These are phyloP conservation scores for Stagonosporopsis cucurbitacearum DNA, from an alignment of 2,329 filamentous ascomycete genomes.

Conservation along the genomic window DNA sequence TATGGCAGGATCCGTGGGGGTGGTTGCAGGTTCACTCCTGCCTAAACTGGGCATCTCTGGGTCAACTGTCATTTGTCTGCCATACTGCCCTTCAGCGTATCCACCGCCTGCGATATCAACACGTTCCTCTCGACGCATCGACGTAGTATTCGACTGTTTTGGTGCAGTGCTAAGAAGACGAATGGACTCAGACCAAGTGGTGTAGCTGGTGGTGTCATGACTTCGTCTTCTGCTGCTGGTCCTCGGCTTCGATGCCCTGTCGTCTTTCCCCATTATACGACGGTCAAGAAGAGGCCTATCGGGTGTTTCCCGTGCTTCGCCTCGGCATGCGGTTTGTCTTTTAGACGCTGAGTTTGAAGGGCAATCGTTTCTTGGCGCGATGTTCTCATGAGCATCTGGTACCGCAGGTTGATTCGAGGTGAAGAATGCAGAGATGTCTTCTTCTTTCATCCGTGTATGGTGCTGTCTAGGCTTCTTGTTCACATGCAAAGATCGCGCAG, in stretches of 20 bases:
- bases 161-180: conserved; percentile 27
- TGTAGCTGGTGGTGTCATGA: conserved; percentile 43
- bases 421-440: conserved; percentile 57
- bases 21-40: conserved; percentile 14
- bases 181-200: conserved; percentile 54
- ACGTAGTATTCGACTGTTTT: conserved; percentile 11
- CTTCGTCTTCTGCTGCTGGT: conserved; percentile 46
- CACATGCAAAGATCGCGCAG: conserved; percentile 26
- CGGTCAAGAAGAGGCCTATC: conserved; percentile 25
- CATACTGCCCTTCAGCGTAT: conserved; percentile 1
- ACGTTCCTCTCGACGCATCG: conserved; percentile 19
- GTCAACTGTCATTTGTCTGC: conserved; percentile 11
- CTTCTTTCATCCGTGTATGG: conserved; percentile 41
- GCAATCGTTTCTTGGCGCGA: conserved; percentile 19
- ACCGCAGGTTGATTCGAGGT: conserved; percentile 37
- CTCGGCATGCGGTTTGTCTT: conserved; percentile 13
- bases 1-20: conserved; percentile 19
- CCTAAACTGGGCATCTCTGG: conserved; percentile 13
- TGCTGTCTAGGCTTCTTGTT: conserved; percentile 45
- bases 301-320: conserved; percentile 15
- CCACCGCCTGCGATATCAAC: conserved; percentile 9
- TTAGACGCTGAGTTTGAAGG: neutral
- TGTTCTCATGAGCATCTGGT: conserved; percentile 33
- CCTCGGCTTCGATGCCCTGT: conserved; percentile 45
- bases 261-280: conserved; percentile 43